These are phyloP conservation scores for Rhizoclosmatium sp. DNA, from an alignment of 192 early-diverging fungal species.

Conservation along the genomic window DNA sequence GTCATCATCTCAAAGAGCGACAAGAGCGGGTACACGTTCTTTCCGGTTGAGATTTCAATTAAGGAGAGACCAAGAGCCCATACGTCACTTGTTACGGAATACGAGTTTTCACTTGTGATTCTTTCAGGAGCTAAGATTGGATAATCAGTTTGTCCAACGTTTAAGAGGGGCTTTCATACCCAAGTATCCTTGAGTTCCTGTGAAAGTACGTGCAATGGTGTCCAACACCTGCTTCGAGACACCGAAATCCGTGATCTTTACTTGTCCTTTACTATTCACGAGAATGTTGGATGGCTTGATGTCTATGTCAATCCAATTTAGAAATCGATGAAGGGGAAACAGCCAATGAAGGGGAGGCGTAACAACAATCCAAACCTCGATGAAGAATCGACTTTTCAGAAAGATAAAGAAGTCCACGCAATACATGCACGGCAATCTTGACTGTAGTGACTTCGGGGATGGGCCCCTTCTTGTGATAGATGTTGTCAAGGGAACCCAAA, in stretches of 20 bases:
- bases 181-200: conserved; percentile 97
- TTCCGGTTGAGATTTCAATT: conserved; percentile 91
- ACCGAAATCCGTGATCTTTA: conserved; percentile 98
- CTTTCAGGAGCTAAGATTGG: conserved; percentile 74
- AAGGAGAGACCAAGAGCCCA: conserved; percentile 93
- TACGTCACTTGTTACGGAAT: conserved; percentile 93
- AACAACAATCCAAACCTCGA: conserved; percentile 65
- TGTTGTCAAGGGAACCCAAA: conserved; percentile 88
- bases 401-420: conserved; percentile 91
- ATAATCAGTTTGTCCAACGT: neutral
- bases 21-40: conserved; percentile 88
- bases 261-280: conserved; percentile 83
- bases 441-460: conserved; percentile 90
- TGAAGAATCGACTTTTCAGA: conserved; percentile 90
- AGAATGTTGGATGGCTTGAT: conserved; percentile 99
- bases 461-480: conserved; percentile 86
- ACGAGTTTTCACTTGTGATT: conserved; percentile 79
- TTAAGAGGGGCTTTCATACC: conserved; percentile 64
- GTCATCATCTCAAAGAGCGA: conserved; percentile 86
- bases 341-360: neutral
- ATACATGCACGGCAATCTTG: conserved; percentile 88
- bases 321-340: neutral
- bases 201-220: conserved; percentile 92
- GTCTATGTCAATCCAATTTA: conserved; percentile 60
- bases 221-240: conserved; percentile 91